Evolutionary conservation across 2,329 filamentous ascomycete genomes (phyloP).

Genomic region (Fusarium devonianum): DNA sequence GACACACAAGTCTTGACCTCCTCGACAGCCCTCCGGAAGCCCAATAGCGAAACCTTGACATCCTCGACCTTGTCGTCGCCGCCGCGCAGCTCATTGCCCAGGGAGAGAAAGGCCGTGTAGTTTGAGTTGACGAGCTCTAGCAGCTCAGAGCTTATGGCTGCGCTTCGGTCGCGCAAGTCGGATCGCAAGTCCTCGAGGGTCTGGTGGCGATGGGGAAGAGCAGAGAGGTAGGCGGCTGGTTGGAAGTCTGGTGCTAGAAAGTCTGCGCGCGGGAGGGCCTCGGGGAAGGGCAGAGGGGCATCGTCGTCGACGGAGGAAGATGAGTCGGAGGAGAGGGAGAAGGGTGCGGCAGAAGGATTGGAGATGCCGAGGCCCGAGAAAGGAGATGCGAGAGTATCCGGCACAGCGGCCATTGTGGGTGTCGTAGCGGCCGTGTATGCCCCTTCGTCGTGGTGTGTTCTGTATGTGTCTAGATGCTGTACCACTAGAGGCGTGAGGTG

Average conservation of each 20-base stretch:
- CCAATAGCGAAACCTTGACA: slow-evolving; percentile 83
- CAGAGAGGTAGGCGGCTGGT: slow-evolving; percentile 80
- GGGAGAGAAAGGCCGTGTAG: slow-evolving; percentile 86
- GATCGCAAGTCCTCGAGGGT: slow-evolving; percentile 91
- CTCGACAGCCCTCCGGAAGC: slow-evolving; percentile 83
- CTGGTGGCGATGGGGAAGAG: slow-evolving; percentile 86
- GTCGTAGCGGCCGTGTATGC: not conserved
- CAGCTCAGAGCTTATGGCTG: slow-evolving; percentile 82
- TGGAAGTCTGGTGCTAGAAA: slow-evolving; percentile 83
- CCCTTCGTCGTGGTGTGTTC: slow-evolving; percentile 1
- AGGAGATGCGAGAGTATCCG: slow-evolving; percentile 41
- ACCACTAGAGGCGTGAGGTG: slow-evolving; percentile 29
- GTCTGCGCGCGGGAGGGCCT: slow-evolving; percentile 80
- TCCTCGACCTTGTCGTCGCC: slow-evolving; percentile 93
- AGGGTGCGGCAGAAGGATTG: slow-evolving; percentile 44
- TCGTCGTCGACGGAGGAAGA: slow-evolving; percentile 60
- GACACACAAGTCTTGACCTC: slow-evolving; percentile 73
- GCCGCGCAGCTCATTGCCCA: slow-evolving; percentile 82
- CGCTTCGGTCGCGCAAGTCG: slow-evolving; percentile 82
- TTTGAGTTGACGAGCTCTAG: slow-evolving; percentile 95
- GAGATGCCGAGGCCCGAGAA: slow-evolving; percentile 39
- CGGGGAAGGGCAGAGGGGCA: slow-evolving; percentile 83
- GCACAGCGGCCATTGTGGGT: slow-evolving; percentile 30
- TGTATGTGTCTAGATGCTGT: slow-evolving; percentile 18
- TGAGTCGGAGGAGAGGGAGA: slow-evolving; percentile 53